Conservation (phyloP, 2,329 filamentous ascomycete genomes). For the Alternaria tenuissima region DNA sequence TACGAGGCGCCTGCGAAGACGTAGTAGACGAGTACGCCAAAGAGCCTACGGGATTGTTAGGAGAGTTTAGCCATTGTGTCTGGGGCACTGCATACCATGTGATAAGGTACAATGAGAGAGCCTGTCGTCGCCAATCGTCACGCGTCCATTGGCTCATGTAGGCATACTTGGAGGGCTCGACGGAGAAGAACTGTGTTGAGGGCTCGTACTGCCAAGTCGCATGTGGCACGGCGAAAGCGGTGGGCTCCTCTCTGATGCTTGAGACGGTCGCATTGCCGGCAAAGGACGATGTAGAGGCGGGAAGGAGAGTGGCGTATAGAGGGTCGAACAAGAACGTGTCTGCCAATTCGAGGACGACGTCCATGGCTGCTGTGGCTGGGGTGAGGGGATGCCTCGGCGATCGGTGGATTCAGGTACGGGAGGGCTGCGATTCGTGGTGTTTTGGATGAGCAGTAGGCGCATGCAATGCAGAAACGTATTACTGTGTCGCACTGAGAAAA, state of each 20-base stretch:
- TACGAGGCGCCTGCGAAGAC: slow-evolving; percentile 84
- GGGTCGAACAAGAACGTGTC: slow-evolving; percentile 86
- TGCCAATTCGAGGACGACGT: slow-evolving; percentile 85
- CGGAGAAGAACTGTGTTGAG: slow-evolving; percentile 71
- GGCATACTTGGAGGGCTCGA: slow-evolving; percentile 77
- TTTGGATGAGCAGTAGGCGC: slow-evolving; percentile 1
- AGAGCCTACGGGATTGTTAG: slow-evolving; percentile 70
- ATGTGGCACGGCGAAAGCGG: slow-evolving; percentile 27
- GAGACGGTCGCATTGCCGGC: slow-evolving; percentile 66
- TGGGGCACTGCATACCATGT: slow-evolving; percentile 70
- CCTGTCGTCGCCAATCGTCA: slow-evolving; percentile 80
- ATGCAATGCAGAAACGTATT: slow-evolving; percentile 3
- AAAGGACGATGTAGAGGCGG: slow-evolving; percentile 59
- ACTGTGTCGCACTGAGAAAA: not conserved
- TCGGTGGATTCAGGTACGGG: slow-evolving; percentile 28
- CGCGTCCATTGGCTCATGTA: slow-evolving; percentile 80
- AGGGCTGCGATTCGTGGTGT: slow-evolving; percentile 30
- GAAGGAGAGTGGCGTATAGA: slow-evolving; percentile 76
- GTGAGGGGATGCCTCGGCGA: slow-evolving; percentile 19
- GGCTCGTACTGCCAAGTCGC: slow-evolving; percentile 73
- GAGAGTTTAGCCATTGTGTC: not conserved
- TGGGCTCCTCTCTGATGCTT: slow-evolving; percentile 54
- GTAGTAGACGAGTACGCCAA: slow-evolving; percentile 86
- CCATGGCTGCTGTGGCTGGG: slow-evolving; percentile 66
- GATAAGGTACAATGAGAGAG: slow-evolving; percentile 78